These are phyloP conservation scores for Solanum hybrid DNA, from an alignment of 305 asterid genomes.

Conservation along the genomic window DNA sequence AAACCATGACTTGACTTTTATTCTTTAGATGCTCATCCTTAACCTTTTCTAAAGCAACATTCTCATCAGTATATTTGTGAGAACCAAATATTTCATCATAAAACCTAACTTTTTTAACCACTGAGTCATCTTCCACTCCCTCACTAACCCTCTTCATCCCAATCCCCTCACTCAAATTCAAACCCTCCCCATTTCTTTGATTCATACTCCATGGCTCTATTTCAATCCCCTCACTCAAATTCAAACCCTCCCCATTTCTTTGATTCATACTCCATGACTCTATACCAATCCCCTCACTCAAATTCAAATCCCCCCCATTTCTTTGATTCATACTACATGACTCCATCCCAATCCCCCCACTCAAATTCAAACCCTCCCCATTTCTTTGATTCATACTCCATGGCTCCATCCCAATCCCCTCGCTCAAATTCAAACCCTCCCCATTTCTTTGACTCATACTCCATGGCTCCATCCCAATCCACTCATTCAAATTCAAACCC, in stretches of 20 bases:
- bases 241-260: neutral
- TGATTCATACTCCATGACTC: neutral
- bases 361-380: neutral
- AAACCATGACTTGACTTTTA: neutral
- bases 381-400: neutral
- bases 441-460: neutral
- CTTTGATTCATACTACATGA: neutral
- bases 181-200: neutral
- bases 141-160: conserved; percentile 35
- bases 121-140: conserved; percentile 16
- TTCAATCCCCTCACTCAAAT: neutral
- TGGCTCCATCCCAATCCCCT: neutral
- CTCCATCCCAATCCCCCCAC: neutral
- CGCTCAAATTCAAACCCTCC: neutral
- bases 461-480: conserved; percentile 12
- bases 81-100: conserved; percentile 18
- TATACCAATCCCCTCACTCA: neutral
- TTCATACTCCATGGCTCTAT: neutral
- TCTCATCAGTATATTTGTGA: conserved; percentile 12
- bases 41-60: neutral
- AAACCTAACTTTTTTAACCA: conserved; percentile 34
- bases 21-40: neutral
- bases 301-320: neutral
- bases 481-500: neutral
- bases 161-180: neutral